phyloP scores from a whole-genome alignment of 768 basidiomycete genomes.

The Hypholoma sublateritium region DNA sequence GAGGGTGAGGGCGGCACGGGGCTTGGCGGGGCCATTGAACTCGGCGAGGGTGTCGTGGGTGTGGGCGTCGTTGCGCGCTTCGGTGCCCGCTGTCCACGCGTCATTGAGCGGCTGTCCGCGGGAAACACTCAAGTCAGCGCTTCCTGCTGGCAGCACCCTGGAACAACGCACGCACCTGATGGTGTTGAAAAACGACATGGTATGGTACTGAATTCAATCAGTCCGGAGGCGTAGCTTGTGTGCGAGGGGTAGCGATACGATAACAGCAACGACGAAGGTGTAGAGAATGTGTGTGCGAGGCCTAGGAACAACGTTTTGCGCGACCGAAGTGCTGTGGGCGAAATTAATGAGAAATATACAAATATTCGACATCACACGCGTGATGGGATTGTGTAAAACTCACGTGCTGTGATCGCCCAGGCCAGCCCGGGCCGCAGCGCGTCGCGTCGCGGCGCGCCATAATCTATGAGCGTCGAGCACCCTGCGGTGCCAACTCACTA shows the following conservation, averaged over 20 bases:
- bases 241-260: slow-evolving; percentile 1
- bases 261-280: neutral
- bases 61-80: slow-evolving; percentile 79
- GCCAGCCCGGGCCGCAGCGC: too few relatives aligned
- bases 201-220: slow-evolving; percentile 32
- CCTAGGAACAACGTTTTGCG: neutral
- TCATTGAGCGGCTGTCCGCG: slow-evolving; percentile 66
- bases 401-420: neutral
- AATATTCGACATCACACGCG: neutral
- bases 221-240: slow-evolving; percentile 18
- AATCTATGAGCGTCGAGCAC: too few relatives aligned
- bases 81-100: slow-evolving; percentile 54
- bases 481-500: too few relatives aligned
- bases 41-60: slow-evolving; percentile 54
- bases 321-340: neutral
- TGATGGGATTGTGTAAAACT: neutral
- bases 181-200: slow-evolving; percentile 84
- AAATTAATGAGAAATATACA: neutral
- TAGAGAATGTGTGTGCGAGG: neutral
- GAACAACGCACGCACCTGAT: slow-evolving; percentile 54
- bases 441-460: too few relatives aligned
- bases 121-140: neutral
- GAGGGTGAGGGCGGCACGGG: slow-evolving; percentile 38
- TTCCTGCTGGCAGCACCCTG: neutral
- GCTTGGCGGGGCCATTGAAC: slow-evolving; percentile 39